Evolutionary conservation across 306 rosid genomes (phyloP).

Genomic region (Castanospermum australe): DNA sequence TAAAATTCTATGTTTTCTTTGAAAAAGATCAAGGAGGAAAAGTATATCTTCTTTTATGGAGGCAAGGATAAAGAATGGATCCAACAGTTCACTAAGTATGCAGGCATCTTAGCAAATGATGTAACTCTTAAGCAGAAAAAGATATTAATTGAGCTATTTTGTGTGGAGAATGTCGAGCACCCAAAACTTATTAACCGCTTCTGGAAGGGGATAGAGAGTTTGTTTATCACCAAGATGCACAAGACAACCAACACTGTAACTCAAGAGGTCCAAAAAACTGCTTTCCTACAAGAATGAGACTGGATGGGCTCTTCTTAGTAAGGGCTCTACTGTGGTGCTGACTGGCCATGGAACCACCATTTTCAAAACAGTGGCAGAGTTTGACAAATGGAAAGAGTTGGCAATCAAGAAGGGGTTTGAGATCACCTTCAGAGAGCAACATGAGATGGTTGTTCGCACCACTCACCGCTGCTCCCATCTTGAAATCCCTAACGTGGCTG

Average conservation of each 20-base stretch:
- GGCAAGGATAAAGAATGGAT: constrained; percentile 48
- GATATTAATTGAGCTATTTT: constrained; percentile 35
- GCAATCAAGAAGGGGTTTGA: constrained; percentile 36
- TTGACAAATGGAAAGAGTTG: constrained; percentile 44
- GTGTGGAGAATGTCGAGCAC: constrained; percentile 34
- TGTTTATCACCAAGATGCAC: constrained; percentile 38
- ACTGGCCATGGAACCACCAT: constrained; percentile 42
- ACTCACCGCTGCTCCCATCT: constrained; percentile 30
- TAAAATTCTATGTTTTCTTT: not conserved
- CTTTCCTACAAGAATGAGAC: constrained; percentile 55
- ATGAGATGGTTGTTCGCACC: constrained; percentile 11
- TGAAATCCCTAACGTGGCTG: constrained; percentile 33
- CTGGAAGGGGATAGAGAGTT: constrained; percentile 47
- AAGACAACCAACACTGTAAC: constrained; percentile 16
- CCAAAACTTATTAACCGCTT: constrained; percentile 35
- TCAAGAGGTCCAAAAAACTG: constrained; percentile 48
- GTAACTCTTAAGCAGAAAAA: constrained; percentile 31
- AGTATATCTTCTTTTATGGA: constrained; percentile 49
- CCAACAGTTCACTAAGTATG: constrained; percentile 40
- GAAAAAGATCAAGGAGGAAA: constrained; percentile 34
- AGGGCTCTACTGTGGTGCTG: constrained; percentile 38
- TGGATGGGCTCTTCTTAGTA: constrained; percentile 54
- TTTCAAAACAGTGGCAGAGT: constrained; percentile 41
- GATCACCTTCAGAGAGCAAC: constrained; percentile 19
- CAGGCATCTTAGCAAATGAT: constrained; percentile 29